These are phyloP conservation scores for Rhodotorula sphaerocarpa DNA, from an alignment of 768 basidiomycete species.

Conservation along the genomic window DNA sequence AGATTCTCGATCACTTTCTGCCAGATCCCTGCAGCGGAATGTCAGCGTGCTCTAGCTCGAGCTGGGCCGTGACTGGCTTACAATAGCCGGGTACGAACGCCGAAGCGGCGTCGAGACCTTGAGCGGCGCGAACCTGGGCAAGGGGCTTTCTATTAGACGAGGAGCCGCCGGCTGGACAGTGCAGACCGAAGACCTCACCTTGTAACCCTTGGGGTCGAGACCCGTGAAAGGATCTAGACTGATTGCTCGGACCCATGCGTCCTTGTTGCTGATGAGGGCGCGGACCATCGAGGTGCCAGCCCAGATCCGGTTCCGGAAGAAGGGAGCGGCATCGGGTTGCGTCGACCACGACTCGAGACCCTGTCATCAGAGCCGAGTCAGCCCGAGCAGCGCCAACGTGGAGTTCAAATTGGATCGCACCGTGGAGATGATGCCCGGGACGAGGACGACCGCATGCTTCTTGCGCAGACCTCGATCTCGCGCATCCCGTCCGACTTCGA, in stretches of 20 bases:
- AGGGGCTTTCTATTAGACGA: conserved; percentile 62
- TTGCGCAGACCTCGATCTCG: conserved; percentile 28
- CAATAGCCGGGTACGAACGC: conserved; percentile 72
- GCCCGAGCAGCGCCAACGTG: too few species aligned
- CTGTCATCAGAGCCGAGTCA: too few species aligned
- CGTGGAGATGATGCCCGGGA: conserved; percentile 37
- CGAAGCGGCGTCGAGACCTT: conserved; percentile 28
- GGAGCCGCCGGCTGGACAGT: too few species aligned
- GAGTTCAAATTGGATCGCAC: too few species aligned
- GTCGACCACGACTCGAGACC: conserved; percentile 93
- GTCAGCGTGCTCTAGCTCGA: conserved; percentile 25
- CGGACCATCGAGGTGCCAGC: conserved; percentile 57
- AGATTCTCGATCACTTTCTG: conserved; percentile 84
- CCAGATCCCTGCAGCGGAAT: conserved; percentile 30
- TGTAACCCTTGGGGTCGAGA: conserved; percentile 73
- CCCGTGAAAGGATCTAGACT: conserved; percentile 86
- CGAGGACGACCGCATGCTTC: conserved; percentile 38
- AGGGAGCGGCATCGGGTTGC: conserved; percentile 67
- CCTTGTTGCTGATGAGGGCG: conserved; percentile 71
- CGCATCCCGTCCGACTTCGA: conserved; percentile 36
- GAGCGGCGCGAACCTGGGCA: conserved; percentile 46
- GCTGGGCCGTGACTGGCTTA: conserved; percentile 52
- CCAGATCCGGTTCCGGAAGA: conserved; percentile 79
- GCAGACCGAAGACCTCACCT: conserved; percentile 43
- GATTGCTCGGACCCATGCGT: conserved; percentile 82